Percentiles rank a stretch among this genome's conserved stretches.
These are phyloP conservation scores for Cladophialophora exuberans DNA, from an alignment of 2,329 filamentous ascomycete genomes.

Conservation along the genomic window DNA sequence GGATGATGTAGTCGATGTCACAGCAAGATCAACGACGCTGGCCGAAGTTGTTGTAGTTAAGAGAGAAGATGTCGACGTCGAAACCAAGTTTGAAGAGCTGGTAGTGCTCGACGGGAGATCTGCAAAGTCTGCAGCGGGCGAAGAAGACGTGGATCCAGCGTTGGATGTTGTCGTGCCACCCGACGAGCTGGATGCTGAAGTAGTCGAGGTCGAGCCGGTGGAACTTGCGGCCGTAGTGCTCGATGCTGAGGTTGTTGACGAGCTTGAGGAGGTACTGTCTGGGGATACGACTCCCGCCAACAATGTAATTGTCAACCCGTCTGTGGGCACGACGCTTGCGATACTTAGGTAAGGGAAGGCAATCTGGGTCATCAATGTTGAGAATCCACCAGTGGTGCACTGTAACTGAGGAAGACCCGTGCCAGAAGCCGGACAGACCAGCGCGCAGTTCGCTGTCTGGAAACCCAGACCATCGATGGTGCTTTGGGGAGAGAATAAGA, in stretches of 20 bases:
- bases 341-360: slow-evolving; percentile 5
- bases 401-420: neutral
- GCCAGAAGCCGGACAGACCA: slow-evolving; percentile 1
- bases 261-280: neutral
- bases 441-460: neutral
- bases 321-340: neutral
- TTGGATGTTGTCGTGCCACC: neutral
- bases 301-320: neutral
- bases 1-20: neutral
- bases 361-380: neutral
- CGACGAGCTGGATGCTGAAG: neutral
- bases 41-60: neutral
- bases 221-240: neutral
- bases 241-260: neutral
- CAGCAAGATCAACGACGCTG: neutral
- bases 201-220: neutral
- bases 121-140: neutral
- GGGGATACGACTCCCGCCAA: neutral
- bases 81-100: neutral
- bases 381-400: neutral
- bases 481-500: neutral
- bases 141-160: too few species aligned
- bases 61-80: neutral
- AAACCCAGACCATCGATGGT: slow-evolving; percentile 1
- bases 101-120: neutral